Evolutionary conservation across 2,329 filamentous ascomycete genomes (phyloP).

Genomic region (Monosporascus ibericus): DNA sequence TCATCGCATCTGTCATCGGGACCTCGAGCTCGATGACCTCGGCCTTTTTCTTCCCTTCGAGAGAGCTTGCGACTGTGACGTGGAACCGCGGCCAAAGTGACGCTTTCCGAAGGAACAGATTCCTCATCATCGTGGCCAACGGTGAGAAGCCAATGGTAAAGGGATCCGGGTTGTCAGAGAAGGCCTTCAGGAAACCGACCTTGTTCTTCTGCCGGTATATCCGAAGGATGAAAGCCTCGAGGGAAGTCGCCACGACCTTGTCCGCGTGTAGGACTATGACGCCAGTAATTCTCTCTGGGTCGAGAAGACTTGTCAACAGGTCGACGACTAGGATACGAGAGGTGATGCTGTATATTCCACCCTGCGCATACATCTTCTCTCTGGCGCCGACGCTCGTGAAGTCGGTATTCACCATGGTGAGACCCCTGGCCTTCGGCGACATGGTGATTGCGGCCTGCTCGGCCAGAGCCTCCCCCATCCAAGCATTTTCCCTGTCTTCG

Average conservation of each 20-base stretch:
- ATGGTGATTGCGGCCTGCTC: conserved; percentile 91
- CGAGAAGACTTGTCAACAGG: conserved; percentile 74
- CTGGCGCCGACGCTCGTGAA: conserved; percentile 78
- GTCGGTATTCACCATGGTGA: conserved; percentile 92
- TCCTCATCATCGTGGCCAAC: conserved; percentile 83
- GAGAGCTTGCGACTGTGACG: conserved; percentile 76
- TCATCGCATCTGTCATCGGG: conserved; percentile 92
- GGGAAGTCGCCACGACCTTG: conserved; percentile 73
- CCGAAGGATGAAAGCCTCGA: conserved; percentile 91
- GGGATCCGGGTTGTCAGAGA: conserved; percentile 87
- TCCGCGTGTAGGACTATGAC: conserved; percentile 86
- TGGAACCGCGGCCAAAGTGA: conserved; percentile 94
- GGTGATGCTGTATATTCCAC: conserved; percentile 92
- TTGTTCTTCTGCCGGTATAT: conserved; percentile 96
- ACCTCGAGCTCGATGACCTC: conserved; percentile 97
- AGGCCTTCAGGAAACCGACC: conserved; percentile 87
- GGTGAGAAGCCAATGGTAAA: conserved; percentile 86
- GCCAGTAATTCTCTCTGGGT: conserved; percentile 80
- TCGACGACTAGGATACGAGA: conserved; percentile 94
- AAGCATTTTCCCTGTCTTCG: conserved; percentile 88
- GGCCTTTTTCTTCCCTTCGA: conserved; percentile 87
- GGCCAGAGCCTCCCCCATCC: conserved; percentile 92
- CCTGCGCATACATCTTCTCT: conserved; percentile 85
- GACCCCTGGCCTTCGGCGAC: conserved; percentile 71
- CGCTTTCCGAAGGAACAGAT: conserved; percentile 81